Evolutionary conservation across 345 rosid species (phyloP).

Genomic region (Moringa oleifera): DNA sequence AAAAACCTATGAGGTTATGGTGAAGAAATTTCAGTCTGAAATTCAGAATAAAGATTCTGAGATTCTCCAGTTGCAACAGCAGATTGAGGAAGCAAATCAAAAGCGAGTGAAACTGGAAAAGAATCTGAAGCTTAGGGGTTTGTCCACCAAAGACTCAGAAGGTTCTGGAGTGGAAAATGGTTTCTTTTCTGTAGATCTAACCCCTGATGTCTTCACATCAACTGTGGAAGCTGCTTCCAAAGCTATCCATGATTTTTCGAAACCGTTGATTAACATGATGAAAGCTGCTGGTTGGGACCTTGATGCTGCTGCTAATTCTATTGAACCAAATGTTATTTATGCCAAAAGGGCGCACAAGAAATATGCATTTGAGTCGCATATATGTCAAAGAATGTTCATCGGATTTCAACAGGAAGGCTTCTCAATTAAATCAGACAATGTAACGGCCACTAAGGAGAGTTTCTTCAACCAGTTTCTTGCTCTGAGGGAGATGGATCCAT

Average conservation of each 20-base stretch:
- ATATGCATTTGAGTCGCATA: constrained; percentile 76
- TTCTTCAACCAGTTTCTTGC: constrained; percentile 70
- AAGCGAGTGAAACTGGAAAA: constrained; percentile 66
- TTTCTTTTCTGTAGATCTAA: constrained; percentile 43
- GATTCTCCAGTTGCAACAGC: constrained; percentile 62
- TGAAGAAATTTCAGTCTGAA: constrained; percentile 82
- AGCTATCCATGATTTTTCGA: constrained; percentile 83
- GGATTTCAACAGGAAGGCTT: constrained; percentile 71
- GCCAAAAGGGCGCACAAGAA: constrained; percentile 85
- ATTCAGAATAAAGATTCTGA: constrained; percentile 89
- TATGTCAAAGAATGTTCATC: constrained; percentile 70
- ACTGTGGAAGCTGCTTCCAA: constrained; percentile 59
- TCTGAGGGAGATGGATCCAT: constrained; percentile 63
- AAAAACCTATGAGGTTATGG: constrained; percentile 90
- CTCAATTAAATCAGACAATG: constrained; percentile 38
- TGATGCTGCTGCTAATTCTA: constrained; percentile 77
- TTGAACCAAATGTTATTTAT: constrained; percentile 64
- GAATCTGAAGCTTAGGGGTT: constrained; percentile 75
- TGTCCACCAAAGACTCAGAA: constrained; percentile 59
- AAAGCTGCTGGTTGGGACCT: constrained; percentile 95
- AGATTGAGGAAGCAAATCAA: constrained; percentile 74
- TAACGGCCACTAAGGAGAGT: constrained; percentile 37
- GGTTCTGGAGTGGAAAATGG: constrained; percentile 42
- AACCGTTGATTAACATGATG: constrained; percentile 84
- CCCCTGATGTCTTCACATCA: constrained; percentile 55